A percentile compares a stretch with the other conserved stretches of the same genome.
Evolutionary conservation across 2,329 filamentous ascomycete species (phyloP).

Genomic region (Penicillium thymicola): DNA sequence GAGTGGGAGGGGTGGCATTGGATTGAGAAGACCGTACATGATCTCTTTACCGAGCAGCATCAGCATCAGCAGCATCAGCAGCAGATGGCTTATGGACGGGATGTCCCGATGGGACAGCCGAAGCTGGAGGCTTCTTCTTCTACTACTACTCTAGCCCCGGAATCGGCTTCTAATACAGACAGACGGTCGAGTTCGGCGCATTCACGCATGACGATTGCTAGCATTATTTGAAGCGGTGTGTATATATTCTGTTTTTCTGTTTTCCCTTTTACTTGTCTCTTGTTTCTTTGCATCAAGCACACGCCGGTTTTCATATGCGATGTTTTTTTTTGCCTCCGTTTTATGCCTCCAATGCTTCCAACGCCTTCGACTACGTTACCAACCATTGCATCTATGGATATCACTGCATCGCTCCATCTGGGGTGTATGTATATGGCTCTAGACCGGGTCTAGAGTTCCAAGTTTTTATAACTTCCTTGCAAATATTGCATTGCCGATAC

Average conservation of each 20-base stretch:
- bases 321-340: neutral
- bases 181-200: constrained; percentile 32
- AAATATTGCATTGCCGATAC: constrained; percentile 12
- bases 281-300: neutral
- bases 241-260: neutral
- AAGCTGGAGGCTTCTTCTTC: constrained; percentile 9
- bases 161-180: constrained; percentile 24
- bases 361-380: neutral
- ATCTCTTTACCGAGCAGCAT: constrained; percentile 31
- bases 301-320: neutral
- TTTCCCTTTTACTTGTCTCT: neutral
- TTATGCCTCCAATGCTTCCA: neutral
- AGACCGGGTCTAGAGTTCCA: neutral
- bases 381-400: neutral
- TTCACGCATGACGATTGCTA: constrained; percentile 48
- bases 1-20: constrained; percentile 81
- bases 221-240: constrained; percentile 37
- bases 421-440: neutral
- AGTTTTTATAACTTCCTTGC: constrained; percentile 1
- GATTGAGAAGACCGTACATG: constrained; percentile 61
- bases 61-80: constrained; percentile 5
- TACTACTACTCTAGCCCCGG: constrained; percentile 20
- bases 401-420: neutral
- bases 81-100: constrained; percentile 6
- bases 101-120: constrained; percentile 20